Base-by-base conservation (phyloP, 208 protist genomes). In the Acanthamoeba royreba region DNA sequence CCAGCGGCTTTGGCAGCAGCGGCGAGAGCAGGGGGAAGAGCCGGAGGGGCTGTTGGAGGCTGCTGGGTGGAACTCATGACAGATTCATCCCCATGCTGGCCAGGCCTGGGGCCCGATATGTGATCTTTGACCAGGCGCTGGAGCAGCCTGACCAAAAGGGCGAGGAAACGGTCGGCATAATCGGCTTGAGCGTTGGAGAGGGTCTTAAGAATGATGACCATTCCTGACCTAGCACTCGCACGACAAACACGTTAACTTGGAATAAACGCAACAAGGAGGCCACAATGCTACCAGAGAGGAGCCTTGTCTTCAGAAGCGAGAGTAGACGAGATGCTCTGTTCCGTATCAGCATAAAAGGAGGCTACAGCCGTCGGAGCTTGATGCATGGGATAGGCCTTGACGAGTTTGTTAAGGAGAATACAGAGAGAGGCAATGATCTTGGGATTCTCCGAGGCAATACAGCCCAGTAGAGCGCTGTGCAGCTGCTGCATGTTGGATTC, bases 181-280 rank as follows among this genome's bases (percentile, higher is more conserved):
- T 53, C 81, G 35, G 81, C 47, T 38, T 53, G 49, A 43, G n/a
- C 25, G 81, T 53, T 63, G 46, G 81, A 89, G 25, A 89, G 42
- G 19, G 53, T 89, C 81, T 89, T 89, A 9, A 89, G 49, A 43
- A 89, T 89, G 33, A 89, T 53, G 28, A 89, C 81, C 42, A 63
- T 89, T 25, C 81, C 81, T 19, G 42, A 89, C 81, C 53, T 63
- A 28, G 49, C 72, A 42, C 38, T 42, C n/a, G 35, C n/a, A 85
- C 38, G n/a, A 85, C n/a, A 31, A 85, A 25, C n/a, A 42, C 38
- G 31, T 33, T 33, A 43, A n/a, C n/a, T n/a, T n/a, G n/a, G n/a
- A n/a, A n/a, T n/a, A n/a, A n/a, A n/a, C n/a, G n/a, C n/a, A n/a
- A n/a, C n/a, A n/a, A n/a, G n/a, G n/a, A n/a, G n/a, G n/a, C n/a